Evolutionary conservation across 257 asterid species (phyloP).

Genomic region (Voacanga thouarsii): DNA sequence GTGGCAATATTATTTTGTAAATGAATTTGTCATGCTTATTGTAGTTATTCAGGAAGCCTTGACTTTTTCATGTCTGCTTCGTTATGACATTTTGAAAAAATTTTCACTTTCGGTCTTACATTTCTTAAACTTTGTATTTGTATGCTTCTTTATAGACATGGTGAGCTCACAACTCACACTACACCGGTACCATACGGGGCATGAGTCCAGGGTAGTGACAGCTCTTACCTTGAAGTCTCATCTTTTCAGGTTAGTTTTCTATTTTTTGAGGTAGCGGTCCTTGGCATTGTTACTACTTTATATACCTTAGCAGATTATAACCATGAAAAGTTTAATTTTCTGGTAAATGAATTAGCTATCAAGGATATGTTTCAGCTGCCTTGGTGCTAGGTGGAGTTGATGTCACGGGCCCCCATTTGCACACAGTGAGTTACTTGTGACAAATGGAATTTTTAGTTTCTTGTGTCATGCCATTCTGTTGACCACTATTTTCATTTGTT

Average conservation of each 20-base stretch:
- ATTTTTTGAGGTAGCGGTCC: constrained; percentile 9
- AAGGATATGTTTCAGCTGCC: constrained; percentile 90
- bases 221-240: constrained; percentile 87
- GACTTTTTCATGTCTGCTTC: constrained; percentile 1
- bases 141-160: constrained; percentile 56
- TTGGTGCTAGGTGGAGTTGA: constrained; percentile 98
- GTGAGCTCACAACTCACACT: constrained; percentile 90
- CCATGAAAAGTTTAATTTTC: constrained; percentile 17
- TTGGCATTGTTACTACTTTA: constrained; percentile 8
- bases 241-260: constrained; percentile 62
- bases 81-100: neutral
- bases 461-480: neutral
- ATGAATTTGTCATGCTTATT: no score
- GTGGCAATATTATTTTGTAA: neutral
- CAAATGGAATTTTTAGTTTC: neutral
- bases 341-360: constrained; percentile 51
- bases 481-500: constrained; percentile 20
- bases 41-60: neutral
- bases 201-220: constrained; percentile 90
- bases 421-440: constrained; percentile 60
- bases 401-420: constrained; percentile 86
- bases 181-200: constrained; percentile 85
- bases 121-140: neutral
- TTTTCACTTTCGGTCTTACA: neutral
- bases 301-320: constrained; percentile 14